Evolutionary conservation across 2,329 filamentous ascomycete genomes (phyloP).

Genomic region (Sporothrix sp.): DNA sequence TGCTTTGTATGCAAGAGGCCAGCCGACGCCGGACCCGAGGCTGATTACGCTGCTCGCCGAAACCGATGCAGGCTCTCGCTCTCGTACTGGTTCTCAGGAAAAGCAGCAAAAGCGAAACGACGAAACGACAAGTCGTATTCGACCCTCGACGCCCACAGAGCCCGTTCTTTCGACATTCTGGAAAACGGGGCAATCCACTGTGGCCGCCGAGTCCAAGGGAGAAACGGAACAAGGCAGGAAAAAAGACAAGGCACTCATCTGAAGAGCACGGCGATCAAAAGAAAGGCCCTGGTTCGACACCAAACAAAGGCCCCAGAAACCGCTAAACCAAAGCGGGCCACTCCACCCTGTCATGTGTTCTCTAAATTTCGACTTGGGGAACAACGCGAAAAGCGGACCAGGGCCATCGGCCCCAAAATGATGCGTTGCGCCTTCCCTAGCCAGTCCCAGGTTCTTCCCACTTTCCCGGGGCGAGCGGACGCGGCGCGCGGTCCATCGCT

Average conservation of each 20-base stretch:
- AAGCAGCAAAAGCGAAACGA: not conserved
- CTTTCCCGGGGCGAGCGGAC: not conserved
- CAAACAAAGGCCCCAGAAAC: slow-evolving; percentile 4
- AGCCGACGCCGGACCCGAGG: not conserved
- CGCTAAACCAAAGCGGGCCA: slow-evolving; percentile 4
- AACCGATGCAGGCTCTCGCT: not conserved
- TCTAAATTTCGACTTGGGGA: not conserved
- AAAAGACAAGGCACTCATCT: not conserved
- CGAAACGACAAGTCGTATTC: too few species aligned
- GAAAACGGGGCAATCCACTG: too few species aligned
- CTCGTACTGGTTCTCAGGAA: slow-evolving; percentile 2
- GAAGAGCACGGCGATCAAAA: not conserved
- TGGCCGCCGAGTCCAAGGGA: not conserved
- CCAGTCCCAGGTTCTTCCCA: not conserved
- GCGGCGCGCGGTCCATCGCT: not conserved
- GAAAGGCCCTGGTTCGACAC: slow-evolving; percentile 1
- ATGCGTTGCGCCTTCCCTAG: not conserved
- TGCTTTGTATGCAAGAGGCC: not conserved
- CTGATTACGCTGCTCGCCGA: slow-evolving; percentile 1
- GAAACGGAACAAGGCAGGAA: not conserved
- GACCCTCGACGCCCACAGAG: too few species aligned
- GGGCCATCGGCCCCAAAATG: not conserved
- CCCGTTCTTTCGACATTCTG: too few species aligned
- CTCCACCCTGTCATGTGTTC: slow-evolving; percentile 12
- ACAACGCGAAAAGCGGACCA: not conserved